Conservation (phyloP, 148 eudicot species). For the Rhododendron ovatum region DNA sequence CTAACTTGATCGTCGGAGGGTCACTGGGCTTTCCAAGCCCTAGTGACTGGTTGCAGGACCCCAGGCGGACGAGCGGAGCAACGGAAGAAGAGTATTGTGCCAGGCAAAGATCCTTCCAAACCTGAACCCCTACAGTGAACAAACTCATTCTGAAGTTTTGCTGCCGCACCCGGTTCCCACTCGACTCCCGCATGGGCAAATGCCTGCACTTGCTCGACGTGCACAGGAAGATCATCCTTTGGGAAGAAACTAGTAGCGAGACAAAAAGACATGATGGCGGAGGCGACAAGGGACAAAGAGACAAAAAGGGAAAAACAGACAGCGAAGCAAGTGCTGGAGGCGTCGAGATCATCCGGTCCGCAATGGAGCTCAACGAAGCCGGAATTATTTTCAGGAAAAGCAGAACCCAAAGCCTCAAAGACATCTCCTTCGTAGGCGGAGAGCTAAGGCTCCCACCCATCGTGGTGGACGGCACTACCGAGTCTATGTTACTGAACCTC, state of each 20-base stretch:
- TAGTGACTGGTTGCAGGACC: too few relatives aligned
- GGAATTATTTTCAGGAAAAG: conserved; percentile 30
- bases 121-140: too few relatives aligned
- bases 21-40: too few relatives aligned
- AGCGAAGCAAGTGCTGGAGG: neutral
- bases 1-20: too few relatives aligned
- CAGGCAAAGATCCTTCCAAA: too few relatives aligned
- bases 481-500: conserved; percentile 33
- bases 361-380: conserved; percentile 36
- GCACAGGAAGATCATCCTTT: conserved; percentile 23
- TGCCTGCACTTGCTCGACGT: conserved; percentile 26
- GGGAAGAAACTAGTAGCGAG: neutral
- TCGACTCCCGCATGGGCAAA: conserved; percentile 4
- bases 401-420: conserved; percentile 24
- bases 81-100: too few relatives aligned
- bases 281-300: too few relatives aligned
- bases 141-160: conserved; percentile 23
- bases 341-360: conserved; percentile 31
- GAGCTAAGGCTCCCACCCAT: conserved; percentile 30
- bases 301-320: too few relatives aligned
- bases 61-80: too few relatives aligned
- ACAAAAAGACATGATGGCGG: too few relatives aligned
- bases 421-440: conserved; percentile 27
- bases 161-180: neutral
- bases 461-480: conserved; percentile 33